Base-by-base conservation (phyloP, 768 basidiomycete species). In the Rickenella mellea region DNA sequence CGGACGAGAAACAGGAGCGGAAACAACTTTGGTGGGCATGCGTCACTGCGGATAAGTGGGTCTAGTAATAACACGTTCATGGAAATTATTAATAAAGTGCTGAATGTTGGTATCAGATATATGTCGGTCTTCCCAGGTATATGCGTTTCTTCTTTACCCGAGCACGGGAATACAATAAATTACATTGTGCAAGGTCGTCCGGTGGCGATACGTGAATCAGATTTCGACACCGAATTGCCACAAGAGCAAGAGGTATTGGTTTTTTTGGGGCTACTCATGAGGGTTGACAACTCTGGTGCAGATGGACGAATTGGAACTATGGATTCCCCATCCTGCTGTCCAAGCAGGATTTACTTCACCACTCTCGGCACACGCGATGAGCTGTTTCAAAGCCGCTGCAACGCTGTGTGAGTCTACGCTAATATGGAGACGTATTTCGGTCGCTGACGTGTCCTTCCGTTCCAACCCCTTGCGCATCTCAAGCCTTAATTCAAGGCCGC, bases 11-110 rank as follows among this genome's bases (percentile, higher is more conserved):
- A 22, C 82, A 86, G 56, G 73, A 69, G 4, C 70, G 85, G 48
- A 74, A 76, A 39, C 82, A 84, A 49, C 80, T 86, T 31, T 89
- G 85, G 85, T 86, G 83, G 81, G 68, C 71, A 12, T 87, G 83
- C 54, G 72, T 74, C 51, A 62, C 80, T 31, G 74, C 76, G 32
- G 83, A 89, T 51, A 73, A 80, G 83, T 84, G 48, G 25, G 71
- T 44, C 19, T 26, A 46, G 48, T 36, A 27, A n/a, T n/a, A n/a
- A n/a, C n/a, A n/a, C n/a, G n/a, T n/a, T n/a, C n/a, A n/a, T n/a
- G n/a, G n/a, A n/a, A n/a, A n/a, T n/a, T n/a, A n/a, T n/a, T n/a
- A n/a, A n/a, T n/a, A n/a, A n/a, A n/a, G n/a, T n/a, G n/a, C n/a
- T n/a, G n/a, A n/a, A n/a, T n/a, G n/a, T n/a, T n/a, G n/a, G n/a